Evolutionary conservation across 2,329 filamentous ascomycete species (phyloP).

Genomic region (Alternaria sp.): DNA sequence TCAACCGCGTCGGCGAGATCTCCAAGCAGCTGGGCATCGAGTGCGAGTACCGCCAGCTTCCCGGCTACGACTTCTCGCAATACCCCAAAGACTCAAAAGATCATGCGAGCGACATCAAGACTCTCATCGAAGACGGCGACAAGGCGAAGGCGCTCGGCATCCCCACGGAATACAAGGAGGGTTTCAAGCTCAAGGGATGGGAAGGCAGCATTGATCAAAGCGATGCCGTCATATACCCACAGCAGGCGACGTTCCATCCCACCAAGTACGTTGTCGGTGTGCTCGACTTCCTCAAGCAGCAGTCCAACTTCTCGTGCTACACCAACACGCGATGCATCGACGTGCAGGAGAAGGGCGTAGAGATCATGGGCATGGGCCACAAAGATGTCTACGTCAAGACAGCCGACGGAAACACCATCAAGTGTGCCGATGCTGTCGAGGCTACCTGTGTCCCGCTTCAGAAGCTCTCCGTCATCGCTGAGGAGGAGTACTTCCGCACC

Average conservation of each 20-base stretch:
- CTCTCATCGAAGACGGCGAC: conserved; percentile 55
- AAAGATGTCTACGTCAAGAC: conserved; percentile 58
- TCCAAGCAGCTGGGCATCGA: conserved; percentile 58
- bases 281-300: conserved; percentile 58
- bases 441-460: conserved; percentile 64
- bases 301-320: conserved; percentile 62
- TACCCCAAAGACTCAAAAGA: conserved; percentile 52
- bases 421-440: conserved; percentile 58
- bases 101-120: conserved; percentile 55
- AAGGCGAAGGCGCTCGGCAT: conserved; percentile 55
- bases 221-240: conserved; percentile 55
- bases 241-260: conserved; percentile 64
- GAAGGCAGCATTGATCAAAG: conserved; percentile 59
- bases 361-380: conserved; percentile 53
- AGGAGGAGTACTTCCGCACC: conserved; percentile 62
- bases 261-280: conserved; percentile 63
- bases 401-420: conserved; percentile 55
- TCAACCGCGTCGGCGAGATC: conserved; percentile 60
- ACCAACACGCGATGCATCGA: conserved; percentile 58
- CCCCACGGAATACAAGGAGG: conserved; percentile 52
- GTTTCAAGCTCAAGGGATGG: conserved; percentile 60
- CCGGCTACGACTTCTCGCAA: conserved; percentile 60
- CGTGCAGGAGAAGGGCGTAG: conserved; percentile 58
- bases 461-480: conserved; percentile 60
- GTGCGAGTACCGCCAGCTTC: conserved; percentile 62